Conservation (phyloP, 495 filamentous ascomycete species). For the Cladorrhinum samala region DNA sequence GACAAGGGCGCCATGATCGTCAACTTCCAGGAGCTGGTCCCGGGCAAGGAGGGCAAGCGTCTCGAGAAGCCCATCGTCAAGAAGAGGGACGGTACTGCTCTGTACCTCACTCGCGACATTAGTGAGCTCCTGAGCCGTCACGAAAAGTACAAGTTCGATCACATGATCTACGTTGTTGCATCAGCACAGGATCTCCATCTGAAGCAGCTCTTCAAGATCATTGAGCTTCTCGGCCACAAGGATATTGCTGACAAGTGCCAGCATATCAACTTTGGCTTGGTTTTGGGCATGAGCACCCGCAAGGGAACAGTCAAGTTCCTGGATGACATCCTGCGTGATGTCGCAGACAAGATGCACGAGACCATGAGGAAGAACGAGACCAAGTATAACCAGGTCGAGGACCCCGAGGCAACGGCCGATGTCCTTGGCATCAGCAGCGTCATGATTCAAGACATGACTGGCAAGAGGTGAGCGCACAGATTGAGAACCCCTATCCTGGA, state of each 20-base stretch:
- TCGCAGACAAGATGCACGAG: slow-evolving; percentile 59
- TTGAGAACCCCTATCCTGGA: not conserved
- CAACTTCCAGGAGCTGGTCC: slow-evolving; percentile 72
- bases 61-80: slow-evolving; percentile 51
- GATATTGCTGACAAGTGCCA: slow-evolving; percentile 52
- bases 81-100: slow-evolving; percentile 56
- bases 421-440: slow-evolving; percentile 56
- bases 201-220: slow-evolving; percentile 59
- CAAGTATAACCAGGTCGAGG: slow-evolving; percentile 55
- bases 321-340: slow-evolving; percentile 57
- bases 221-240: slow-evolving; percentile 52
- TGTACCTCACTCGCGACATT: slow-evolving; percentile 63
- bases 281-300: slow-evolving; percentile 58
- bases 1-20: slow-evolving; percentile 86
- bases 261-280: slow-evolving; percentile 60
- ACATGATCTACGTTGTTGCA: slow-evolving; percentile 65
- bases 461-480: slow-evolving; percentile 46
- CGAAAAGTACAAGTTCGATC: slow-evolving; percentile 59
- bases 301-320: slow-evolving; percentile 51
- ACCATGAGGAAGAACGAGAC: slow-evolving; percentile 56
- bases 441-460: slow-evolving; percentile 62
- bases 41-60: slow-evolving; percentile 52
- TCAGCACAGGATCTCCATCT: slow-evolving; percentile 56
- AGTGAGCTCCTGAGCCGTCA: slow-evolving; percentile 54
- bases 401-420: slow-evolving; percentile 50